Conservation (phyloP, 1,139 yeast species). For the Debaryomyces sp. region DNA sequence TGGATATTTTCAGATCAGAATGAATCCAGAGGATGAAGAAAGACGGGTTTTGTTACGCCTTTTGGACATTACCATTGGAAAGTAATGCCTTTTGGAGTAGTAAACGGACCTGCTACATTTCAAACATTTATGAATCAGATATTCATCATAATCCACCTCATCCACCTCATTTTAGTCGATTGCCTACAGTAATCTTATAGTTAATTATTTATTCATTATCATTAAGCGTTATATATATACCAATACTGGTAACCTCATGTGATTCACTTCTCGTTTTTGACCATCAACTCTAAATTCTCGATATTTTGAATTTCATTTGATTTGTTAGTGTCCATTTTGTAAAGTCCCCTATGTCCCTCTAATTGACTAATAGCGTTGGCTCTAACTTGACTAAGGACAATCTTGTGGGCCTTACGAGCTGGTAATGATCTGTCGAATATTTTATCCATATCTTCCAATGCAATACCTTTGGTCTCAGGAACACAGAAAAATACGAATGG, state of each 20-base stretch:
- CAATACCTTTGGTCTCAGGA: slow-evolving; percentile 46
- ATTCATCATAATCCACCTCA: no score
- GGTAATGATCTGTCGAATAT: slow-evolving; percentile 33
- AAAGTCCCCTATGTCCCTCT: slow-evolving; percentile 15
- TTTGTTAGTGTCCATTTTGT: slow-evolving; percentile 22
- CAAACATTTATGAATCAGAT: no score
- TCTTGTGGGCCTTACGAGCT: slow-evolving; percentile 31
- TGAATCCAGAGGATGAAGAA: no score
- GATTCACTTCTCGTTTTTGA: neutral
- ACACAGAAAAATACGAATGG: slow-evolving; percentile 41
- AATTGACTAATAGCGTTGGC: slow-evolving; percentile 13
- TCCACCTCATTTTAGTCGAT: no score
- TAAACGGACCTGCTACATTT: no score
- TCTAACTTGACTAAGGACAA: slow-evolving; percentile 25
- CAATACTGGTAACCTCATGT: neutral
- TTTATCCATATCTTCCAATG: slow-evolving; percentile 49
- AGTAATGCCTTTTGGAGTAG: no score
- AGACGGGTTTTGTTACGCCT: no score
- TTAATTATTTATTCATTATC: neutral
- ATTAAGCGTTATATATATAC: neutral
- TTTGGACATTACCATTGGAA: no score
- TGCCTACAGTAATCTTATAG: neutral
- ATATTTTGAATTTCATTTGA: slow-evolving; percentile 17
- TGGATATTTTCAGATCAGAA: no score
- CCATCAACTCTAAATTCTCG: slow-evolving; percentile 5